Conservation (phyloP, 225 moss, liverwort and hornwort genomes). For the Antitrichia curtipendula region DNA sequence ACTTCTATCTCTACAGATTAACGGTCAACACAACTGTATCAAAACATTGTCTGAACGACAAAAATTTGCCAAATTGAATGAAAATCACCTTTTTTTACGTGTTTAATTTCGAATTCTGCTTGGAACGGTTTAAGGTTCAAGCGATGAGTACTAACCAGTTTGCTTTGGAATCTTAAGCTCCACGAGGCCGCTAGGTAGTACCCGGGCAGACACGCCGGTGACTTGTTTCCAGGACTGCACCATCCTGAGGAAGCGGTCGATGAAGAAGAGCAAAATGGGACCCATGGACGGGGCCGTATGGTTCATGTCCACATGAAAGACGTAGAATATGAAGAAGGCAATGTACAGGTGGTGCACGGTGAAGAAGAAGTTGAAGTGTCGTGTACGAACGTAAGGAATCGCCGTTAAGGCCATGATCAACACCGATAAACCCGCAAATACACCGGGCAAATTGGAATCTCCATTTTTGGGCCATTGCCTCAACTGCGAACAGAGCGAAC, state of each 20-base stretch:
- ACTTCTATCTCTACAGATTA: background rate
- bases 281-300: conserved; percentile 1
- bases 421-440: background rate
- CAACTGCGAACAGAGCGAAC: conserved; percentile 1
- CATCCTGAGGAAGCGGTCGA: conserved; percentile 54
- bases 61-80: background rate
- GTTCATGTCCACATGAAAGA: conserved; percentile 10
- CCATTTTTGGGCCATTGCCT: conserved; percentile 4
- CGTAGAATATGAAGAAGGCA: conserved; percentile 33
- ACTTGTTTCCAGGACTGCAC: conserved; percentile 42
- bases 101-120: background rate
- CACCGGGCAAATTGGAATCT: conserved; percentile 15
- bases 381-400: conserved; percentile 5
- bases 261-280: conserved; percentile 57
- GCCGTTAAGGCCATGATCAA: conserved; percentile 35
- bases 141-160: background rate
- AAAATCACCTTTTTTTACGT: background rate
- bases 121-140: background rate
- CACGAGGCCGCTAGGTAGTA: conserved; percentile 42
- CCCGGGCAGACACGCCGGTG: conserved; percentile 20
- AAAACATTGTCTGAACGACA: background rate
- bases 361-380: conserved; percentile 42
- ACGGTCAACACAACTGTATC: background rate
- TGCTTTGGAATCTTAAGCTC: conserved; percentile 43
- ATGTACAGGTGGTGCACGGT: conserved; percentile 55